A percentile compares a stretch with the other conserved stretches of the same genome.
Evolutionary conservation across 768 basidiomycete genomes (phyloP).

Genomic region (Mycena galericulata): DNA sequence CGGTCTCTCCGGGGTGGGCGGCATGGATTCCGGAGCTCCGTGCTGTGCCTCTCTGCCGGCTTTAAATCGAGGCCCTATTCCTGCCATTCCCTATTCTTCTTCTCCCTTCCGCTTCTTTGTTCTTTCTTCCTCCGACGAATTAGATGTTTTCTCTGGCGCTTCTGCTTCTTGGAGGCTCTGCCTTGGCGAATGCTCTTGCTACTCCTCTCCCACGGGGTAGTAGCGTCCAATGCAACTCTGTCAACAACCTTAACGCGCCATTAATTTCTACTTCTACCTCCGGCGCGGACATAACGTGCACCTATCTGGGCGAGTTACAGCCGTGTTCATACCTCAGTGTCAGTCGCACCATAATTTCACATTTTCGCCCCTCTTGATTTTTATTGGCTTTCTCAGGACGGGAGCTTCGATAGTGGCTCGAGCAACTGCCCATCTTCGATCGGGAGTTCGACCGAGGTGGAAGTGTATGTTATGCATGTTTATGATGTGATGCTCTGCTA

Average conservation of each 20-base stretch:
- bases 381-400: background rate
- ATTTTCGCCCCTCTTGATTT: background rate
- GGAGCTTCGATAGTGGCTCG: background rate
- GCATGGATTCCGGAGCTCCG: no score
- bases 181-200: background rate
- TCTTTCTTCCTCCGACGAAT: background rate
- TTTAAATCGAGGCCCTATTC: no score
- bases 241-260: background rate
- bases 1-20: no score
- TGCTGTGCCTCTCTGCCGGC: no score
- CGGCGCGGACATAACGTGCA: background rate
- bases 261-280: background rate
- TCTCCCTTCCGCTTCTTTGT: background rate
- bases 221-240: background rate
- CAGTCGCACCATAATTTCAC: background rate
- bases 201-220: background rate
- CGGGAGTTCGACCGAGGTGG: background rate
- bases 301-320: background rate
- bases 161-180: background rate
- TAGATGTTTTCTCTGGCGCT: background rate
- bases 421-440: background rate
- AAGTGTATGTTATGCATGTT: background rate
- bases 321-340: background rate
- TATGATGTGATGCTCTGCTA: background rate
- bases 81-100: background rate